A percentile compares a stretch with the other conserved stretches of the same genome.
Evolutionary conservation across 345 rosid genomes (phyloP).

Genomic region (Populus euphratica): DNA sequence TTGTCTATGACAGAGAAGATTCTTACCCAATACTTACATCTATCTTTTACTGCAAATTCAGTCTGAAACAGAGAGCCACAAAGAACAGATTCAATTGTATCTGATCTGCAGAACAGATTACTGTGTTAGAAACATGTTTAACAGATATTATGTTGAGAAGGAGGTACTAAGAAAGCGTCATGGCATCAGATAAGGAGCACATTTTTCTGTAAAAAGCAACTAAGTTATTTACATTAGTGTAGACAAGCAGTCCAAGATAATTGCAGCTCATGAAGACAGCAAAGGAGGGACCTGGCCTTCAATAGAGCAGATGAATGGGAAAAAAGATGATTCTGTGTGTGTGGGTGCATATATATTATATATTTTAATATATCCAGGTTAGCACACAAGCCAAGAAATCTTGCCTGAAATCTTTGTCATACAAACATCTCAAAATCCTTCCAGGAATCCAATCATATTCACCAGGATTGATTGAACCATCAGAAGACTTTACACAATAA

Average conservation of each 20-base stretch:
- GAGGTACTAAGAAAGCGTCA: constrained; percentile 1
- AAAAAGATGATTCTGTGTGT: not conserved
- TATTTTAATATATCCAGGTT: not conserved
- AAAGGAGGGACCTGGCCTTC: not conserved
- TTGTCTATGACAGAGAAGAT: constrained; percentile 73
- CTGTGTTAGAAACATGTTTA: constrained; percentile 15
- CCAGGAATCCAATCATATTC: constrained; percentile 96
- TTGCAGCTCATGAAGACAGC: not conserved
- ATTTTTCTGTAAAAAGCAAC: not conserved
- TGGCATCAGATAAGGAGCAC: not conserved
- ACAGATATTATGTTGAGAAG: not conserved
- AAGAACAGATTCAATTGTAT: constrained; percentile 70
- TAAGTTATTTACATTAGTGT: not conserved
- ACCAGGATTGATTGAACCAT: constrained; percentile 39
- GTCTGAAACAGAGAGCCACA: constrained; percentile 64
- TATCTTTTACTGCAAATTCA: constrained; percentile 57
- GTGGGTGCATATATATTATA: not conserved
- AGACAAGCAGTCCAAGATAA: not conserved
- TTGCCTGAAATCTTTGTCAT: constrained; percentile 94
- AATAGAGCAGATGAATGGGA: not conserved
- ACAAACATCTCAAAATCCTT: constrained; percentile 84
- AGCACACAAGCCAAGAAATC: constrained; percentile 12
- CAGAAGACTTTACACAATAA: constrained; percentile 51
- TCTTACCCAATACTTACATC: constrained; percentile 72
- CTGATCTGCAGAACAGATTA: constrained; percentile 68